Evolutionary conservation across 1,139 yeast species (phyloP), one percentile per base, ranked within the genome.

Genomic region (Geotrichum aggregatum): DNA sequence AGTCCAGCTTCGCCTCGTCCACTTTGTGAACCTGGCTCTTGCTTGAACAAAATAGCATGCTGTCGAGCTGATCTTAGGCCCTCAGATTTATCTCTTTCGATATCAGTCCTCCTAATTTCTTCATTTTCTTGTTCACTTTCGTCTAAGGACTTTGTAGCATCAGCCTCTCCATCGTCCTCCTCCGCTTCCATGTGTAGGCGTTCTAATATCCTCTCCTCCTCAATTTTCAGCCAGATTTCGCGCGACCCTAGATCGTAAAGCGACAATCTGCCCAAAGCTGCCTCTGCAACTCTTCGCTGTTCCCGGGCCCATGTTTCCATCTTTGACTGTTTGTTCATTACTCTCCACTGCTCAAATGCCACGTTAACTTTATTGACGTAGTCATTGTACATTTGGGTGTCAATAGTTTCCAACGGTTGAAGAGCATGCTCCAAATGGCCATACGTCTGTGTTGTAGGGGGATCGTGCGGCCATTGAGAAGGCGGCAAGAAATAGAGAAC

Each of bases 391-490:
- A 52, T 41, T 14, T 39, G 40, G 18, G 13, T 28, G 31, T 50
- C 51, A 18, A 35, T 26, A 41, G 38, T 41, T 6, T 33, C 42
- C 33, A 59, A 30, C 19, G 62, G 58, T 39, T 61, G 65, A 14
- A 69, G 49, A 11, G 61, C 61, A 0, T 56, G 56, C 50, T 66
- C 64, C 14, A 71, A 57, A 38, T 61, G 60, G n/a, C 43, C 55
- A 50, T 66, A 71, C 0, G 78, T 74, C 56, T 74, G 75, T 41
- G 65, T 60, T 1, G 76, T 72, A 11, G 79, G 79, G 1, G 77
- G 77, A 50, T 75, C 78, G 48, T 71, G 74, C 0, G 80, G 79
- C 80, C 80, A 76, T 34, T 65, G 66, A 13, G 63, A 52, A 1
- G 78, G 73, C 1, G 76, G 72, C 3, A 76, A 58, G 57, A 76